These are phyloP conservation scores for Lactarius indigo DNA, from an alignment of 768 basidiomycete species.

Conservation along the genomic window DNA sequence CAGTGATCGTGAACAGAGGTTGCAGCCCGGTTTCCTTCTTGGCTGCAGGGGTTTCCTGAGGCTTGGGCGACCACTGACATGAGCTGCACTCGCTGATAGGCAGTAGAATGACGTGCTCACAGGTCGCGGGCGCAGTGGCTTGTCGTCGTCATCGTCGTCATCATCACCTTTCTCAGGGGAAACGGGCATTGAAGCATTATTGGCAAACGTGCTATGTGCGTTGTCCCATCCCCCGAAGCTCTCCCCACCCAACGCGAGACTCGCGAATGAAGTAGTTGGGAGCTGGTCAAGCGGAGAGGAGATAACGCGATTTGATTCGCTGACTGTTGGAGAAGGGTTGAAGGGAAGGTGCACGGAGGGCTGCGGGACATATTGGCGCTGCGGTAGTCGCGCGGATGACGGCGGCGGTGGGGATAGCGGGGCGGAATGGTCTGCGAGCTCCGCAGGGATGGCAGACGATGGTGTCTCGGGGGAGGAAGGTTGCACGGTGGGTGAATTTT, in stretches of 20 bases:
- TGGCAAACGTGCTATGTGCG: constrained; percentile 28
- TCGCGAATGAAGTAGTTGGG: constrained; percentile 36
- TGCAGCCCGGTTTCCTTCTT: constrained; percentile 46
- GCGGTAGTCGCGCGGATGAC: constrained; percentile 24
- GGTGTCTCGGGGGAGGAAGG: constrained; percentile 15
- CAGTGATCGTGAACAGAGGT: constrained; percentile 79
- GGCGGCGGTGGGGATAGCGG: constrained; percentile 20
- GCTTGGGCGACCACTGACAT: constrained; percentile 3
- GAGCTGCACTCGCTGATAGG: background rate
- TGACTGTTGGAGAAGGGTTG: background rate
- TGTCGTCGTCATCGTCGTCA: constrained; percentile 36
- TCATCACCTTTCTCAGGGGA: constrained; percentile 24
- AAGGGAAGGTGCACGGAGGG: constrained; percentile 14
- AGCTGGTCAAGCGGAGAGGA: constrained; percentile 33
- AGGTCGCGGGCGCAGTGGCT: constrained; percentile 29
- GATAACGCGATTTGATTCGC: constrained; percentile 24
- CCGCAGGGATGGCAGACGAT: constrained; percentile 6
- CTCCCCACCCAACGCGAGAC: constrained; percentile 48
- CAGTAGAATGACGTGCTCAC: constrained; percentile 27
- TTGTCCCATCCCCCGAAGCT: constrained; percentile 49
- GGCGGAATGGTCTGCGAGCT: constrained; percentile 16
- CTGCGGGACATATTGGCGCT: constrained; percentile 20
- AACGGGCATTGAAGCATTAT: constrained; percentile 31
- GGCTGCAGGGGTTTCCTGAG: constrained; percentile 19
- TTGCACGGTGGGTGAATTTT: background rate